Evolutionary conservation across 305 asterid genomes (phyloP), one percentile per base, ranked within the genome.

Genomic region (Petunia hybrid): DNA sequence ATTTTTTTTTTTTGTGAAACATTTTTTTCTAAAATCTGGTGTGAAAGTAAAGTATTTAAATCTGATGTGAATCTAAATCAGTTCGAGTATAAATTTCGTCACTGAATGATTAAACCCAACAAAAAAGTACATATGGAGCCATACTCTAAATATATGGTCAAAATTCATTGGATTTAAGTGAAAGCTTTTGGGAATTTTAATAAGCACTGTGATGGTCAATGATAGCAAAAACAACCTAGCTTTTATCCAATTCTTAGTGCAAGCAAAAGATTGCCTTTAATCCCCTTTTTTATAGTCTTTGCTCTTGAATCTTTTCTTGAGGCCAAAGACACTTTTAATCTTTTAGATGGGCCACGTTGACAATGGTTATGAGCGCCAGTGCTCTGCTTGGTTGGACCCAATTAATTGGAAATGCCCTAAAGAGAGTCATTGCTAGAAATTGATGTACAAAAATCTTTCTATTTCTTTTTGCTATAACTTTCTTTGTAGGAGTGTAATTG

Each of bases 181-280:
- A 80, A 62, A 82, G 80, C 77, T 84, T 76, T 74, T 82, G 46
- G 80, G 64, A 14, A 41, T 77, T 85, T 78, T 78, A 68, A 40
- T 80, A 83, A 64, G 77, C 69, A 92, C 90, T 89, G 92, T 91
- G 81, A 82, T 85, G 60, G 94, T 92, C 93, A 91, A 92, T 87
- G 85, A 77, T 74, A 83, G 83, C 86, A 64, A 83, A 82, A 85
- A 83, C 2, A 74, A 62, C 65, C 81, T 82, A 77, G 62, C 88
- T 84, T 85, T 82, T 83, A 85, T 80, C 88, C 87, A 84, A 85
- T 85, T 80, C 83, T 86, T 65, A 87, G 88, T 88, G 94, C 87
- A 77, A 76, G 53, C 82, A 87, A 85, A 91, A 84, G 90, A 82
- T 78, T 85, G 89, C 91, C 86, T 90, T 90, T 86, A 81, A 48